A percentile compares a stretch with the other conserved stretches of the same genome.
Conservation (phyloP, 495 filamentous ascomycete species). For the Cercophora scortea region DNA sequence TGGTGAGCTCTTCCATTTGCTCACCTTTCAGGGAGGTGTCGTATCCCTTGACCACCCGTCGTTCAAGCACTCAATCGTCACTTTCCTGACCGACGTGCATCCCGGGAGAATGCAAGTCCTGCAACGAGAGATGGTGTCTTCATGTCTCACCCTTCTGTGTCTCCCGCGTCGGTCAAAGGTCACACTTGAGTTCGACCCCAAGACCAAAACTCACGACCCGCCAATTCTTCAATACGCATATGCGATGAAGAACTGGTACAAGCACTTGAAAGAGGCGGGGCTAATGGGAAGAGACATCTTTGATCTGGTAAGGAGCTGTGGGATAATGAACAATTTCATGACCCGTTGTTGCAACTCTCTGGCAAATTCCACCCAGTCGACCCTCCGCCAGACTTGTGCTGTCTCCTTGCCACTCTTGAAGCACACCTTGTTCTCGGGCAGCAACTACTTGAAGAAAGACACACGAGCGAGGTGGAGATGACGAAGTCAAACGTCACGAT, state of each 20-base stretch:
- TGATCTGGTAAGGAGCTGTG: neutral
- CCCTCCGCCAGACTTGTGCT: neutral
- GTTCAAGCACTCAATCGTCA: neutral
- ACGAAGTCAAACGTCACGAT: neutral
- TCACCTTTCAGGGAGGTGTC: conserved; percentile 1
- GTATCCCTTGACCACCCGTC: conserved; percentile 1
- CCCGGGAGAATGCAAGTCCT: neutral
- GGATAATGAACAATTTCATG: neutral
- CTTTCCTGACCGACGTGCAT: neutral
- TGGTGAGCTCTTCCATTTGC: conserved; percentile 1
- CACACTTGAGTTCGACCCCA: neutral
- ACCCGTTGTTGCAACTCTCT: neutral
- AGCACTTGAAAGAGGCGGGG: neutral
- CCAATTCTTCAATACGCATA: neutral
- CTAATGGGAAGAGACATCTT: neutral
- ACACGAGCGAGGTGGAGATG: neutral
- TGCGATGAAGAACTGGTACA: conserved; percentile 5
- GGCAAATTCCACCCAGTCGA: neutral
- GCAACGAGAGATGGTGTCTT: neutral
- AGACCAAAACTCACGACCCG: neutral
- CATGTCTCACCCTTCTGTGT: conserved; percentile 2
- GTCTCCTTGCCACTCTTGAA: neutral
- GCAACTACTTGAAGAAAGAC: neutral
- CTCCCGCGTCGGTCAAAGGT: neutral
- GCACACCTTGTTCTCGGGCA: neutral